phyloP scores from a whole-genome alignment of 352 stramenopile species.

The Phytophthora macrochlamydospora region DNA sequence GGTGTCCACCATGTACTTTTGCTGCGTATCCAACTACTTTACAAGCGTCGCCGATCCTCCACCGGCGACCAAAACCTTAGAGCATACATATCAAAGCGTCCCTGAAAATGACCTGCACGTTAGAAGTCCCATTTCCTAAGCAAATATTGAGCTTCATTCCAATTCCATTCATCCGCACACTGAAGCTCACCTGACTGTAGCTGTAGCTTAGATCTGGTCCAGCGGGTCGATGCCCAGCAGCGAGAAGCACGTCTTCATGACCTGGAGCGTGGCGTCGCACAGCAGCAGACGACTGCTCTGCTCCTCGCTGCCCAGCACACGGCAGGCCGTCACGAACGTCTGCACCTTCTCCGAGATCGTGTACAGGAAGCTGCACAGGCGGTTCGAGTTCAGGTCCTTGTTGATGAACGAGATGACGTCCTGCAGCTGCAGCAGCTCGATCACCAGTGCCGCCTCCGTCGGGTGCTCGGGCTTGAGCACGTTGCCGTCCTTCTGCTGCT shows the following conservation, averaged over 20 bases:
- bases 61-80: slow-evolving; percentile 12
- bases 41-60: neutral
- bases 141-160: slow-evolving; percentile 47
- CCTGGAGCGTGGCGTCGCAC: slow-evolving; percentile 94
- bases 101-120: slow-evolving; percentile 32
- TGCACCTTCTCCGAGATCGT: slow-evolving; percentile 96
- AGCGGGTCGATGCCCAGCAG: slow-evolving; percentile 94
- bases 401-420: slow-evolving; percentile 95
- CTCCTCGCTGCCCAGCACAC: slow-evolving; percentile 94
- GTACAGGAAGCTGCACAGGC: slow-evolving; percentile 99
- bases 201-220: slow-evolving; percentile 91
- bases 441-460: slow-evolving; percentile 91
- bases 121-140: slow-evolving; percentile 35
- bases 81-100: slow-evolving; percentile 23
- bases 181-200: slow-evolving; percentile 10
- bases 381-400: slow-evolving; percentile 96
- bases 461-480: slow-evolving; percentile 74
- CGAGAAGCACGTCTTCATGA: slow-evolving; percentile 95
- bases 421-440: slow-evolving; percentile 96
- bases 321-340: slow-evolving; percentile 98
- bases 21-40: slow-evolving; percentile 32
- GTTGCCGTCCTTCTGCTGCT: slow-evolving; percentile 47
- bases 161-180: slow-evolving; percentile 18
- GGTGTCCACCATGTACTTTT: slow-evolving; percentile 28
- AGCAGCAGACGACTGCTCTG: slow-evolving; percentile 97